Percentiles rank a stretch among this genome's conserved stretches.
These are phyloP conservation scores for Backusella parvicylindrica DNA, from an alignment of 192 early-diverging fungal species.

Conservation along the genomic window DNA sequence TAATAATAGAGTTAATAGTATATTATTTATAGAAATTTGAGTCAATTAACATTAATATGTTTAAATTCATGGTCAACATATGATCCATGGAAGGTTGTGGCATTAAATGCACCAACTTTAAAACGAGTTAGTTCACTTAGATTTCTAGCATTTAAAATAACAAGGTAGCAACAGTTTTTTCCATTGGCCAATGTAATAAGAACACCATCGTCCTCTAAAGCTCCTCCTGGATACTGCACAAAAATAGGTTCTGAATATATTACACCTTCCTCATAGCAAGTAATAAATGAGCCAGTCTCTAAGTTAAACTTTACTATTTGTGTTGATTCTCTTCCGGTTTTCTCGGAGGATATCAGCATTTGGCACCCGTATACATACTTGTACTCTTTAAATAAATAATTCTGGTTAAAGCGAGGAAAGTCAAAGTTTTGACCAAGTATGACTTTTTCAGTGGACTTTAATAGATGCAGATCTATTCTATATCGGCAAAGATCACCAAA, in stretches of 20 bases:
- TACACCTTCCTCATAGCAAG: neutral
- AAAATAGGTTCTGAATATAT: slow-evolving; percentile 47
- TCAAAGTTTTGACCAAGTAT: neutral
- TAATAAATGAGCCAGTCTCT: neutral
- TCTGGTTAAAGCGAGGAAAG: neutral
- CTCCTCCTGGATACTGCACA: slow-evolving; percentile 42
- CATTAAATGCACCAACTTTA: slow-evolving; percentile 21
- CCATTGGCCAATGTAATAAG: slow-evolving; percentile 41
- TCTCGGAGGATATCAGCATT: neutral
- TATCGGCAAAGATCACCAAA: slow-evolving; percentile 8
- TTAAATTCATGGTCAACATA: slow-evolving; percentile 14
- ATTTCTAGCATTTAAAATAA: slow-evolving; percentile 45
- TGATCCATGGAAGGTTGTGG: slow-evolving; percentile 7
- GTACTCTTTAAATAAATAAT: neutral
- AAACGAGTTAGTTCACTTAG: slow-evolving; percentile 47
- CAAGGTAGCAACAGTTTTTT: slow-evolving; percentile 34
- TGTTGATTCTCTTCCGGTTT: neutral
- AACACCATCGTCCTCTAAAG: slow-evolving; percentile 53
- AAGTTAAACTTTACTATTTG: neutral
- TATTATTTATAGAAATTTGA: too few species aligned
- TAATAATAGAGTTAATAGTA: too few species aligned
- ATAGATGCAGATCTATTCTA: neutral
- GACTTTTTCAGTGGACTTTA: neutral
- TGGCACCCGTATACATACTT: neutral
- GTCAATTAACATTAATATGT: neutral